Evolutionary conservation across 139 green algal genomes (phyloP).

Genomic region (Closterium sp.): DNA sequence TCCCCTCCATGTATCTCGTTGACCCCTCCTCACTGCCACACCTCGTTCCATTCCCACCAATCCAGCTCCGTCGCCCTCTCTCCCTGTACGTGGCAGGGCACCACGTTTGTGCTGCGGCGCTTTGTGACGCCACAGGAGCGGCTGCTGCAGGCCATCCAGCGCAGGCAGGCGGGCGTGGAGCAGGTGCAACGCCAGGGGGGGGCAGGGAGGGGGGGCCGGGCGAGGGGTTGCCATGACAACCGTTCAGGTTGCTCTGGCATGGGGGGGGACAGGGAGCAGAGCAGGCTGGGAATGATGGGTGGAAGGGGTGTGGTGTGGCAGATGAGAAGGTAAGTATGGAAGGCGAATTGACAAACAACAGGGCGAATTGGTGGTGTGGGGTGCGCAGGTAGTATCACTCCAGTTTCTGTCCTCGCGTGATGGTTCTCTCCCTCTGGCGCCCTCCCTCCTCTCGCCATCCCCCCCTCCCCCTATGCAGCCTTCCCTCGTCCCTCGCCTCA

Average conservation of each 20-base stretch:
- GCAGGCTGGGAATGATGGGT: background rate
- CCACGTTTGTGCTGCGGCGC: conserved; percentile 51
- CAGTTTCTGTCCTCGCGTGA: no score
- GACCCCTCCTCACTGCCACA: background rate
- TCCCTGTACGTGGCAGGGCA: conserved; percentile 27
- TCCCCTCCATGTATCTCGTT: no score
- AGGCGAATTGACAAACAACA: no score
- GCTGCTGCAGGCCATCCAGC: conserved; percentile 28
- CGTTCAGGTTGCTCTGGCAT: background rate
- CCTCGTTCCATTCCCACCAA: background rate
- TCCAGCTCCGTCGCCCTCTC: background rate
- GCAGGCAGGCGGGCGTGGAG: conserved; percentile 7
- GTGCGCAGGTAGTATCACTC: no score
- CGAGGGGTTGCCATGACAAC: background rate
- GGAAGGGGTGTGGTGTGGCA: no score
- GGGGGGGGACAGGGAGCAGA: background rate
- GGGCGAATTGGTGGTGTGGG: no score
- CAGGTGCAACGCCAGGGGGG: background rate
- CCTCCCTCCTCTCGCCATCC: no score
- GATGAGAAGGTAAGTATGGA: no score
- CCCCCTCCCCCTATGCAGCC: no score
- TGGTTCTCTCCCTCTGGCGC: background rate
- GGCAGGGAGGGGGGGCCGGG: background rate
- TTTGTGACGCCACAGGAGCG: background rate
- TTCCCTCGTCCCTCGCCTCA: no score